These are phyloP conservation scores for Alternaria angustiovoidea DNA, from an alignment of 2,329 filamentous ascomycete genomes.

Conservation along the genomic window DNA sequence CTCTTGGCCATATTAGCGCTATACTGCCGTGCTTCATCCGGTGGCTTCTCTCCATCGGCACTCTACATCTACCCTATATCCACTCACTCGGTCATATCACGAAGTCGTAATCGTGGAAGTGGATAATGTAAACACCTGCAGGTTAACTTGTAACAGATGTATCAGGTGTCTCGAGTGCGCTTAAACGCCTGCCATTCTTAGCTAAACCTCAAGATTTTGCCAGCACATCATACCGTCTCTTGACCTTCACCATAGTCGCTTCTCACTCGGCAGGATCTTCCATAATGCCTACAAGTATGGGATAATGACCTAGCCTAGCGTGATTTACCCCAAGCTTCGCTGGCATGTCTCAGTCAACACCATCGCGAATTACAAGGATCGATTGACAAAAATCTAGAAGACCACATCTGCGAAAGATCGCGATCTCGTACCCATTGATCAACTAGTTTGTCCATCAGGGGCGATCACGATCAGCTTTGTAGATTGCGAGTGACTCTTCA, in stretches of 20 bases:
- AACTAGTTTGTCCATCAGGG: not conserved
- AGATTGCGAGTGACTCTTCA: not conserved
- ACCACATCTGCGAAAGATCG: not conserved
- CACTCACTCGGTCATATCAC: not conserved
- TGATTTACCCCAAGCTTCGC: conserved; percentile 13
- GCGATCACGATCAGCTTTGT: conserved; percentile 8
- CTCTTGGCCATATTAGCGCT: not conserved
- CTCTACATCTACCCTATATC: conserved; percentile 5
- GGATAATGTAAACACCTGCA: not conserved
- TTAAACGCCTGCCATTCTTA: not conserved
- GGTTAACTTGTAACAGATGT: not conserved
- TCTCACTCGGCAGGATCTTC: conserved; percentile 13
- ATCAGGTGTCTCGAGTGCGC: not conserved
- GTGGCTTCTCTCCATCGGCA: conserved; percentile 11
- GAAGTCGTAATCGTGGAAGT: not conserved
- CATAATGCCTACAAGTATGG: conserved; percentile 3
- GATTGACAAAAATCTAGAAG: not conserved
- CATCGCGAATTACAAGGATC: conserved; percentile 5
- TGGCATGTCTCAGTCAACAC: conserved; percentile 27
- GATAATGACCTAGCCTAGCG: conserved; percentile 1
- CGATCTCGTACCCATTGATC: not conserved
- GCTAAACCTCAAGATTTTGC: not conserved
- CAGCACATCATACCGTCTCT: conserved; percentile 3
- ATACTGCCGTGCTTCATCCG: not conserved
- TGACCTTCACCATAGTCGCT: conserved; percentile 2